Evolutionary conservation across 2,329 filamentous ascomycete genomes (phyloP).

Genomic region (Aspergillus sp.): DNA sequence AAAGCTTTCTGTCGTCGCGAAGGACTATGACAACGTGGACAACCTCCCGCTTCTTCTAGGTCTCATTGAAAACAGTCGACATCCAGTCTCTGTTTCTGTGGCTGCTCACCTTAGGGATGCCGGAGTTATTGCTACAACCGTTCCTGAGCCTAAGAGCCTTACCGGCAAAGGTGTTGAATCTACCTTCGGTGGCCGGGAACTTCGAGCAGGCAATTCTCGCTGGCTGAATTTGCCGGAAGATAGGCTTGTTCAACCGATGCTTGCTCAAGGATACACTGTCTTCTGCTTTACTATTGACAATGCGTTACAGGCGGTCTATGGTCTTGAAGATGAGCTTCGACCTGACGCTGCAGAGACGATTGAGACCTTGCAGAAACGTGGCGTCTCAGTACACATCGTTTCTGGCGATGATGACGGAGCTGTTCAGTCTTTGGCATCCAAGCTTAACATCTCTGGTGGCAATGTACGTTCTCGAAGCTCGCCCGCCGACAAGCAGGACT

Average conservation of each 20-base stretch:
- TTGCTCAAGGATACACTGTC: slow-evolving; percentile 48
- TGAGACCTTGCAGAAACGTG: slow-evolving; percentile 48
- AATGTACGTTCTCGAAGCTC: slow-evolving; percentile 49
- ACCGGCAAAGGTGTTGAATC: slow-evolving; percentile 34
- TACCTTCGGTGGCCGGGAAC: slow-evolving; percentile 5
- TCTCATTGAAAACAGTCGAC: slow-evolving; percentile 46
- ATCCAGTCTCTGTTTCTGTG: slow-evolving; percentile 55
- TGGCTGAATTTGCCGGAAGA: slow-evolving; percentile 38
- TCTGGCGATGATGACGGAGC: slow-evolving; percentile 57
- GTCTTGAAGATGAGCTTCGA: slow-evolving; percentile 50
- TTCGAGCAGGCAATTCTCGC: slow-evolving; percentile 31
- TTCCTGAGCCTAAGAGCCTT: slow-evolving; percentile 26
- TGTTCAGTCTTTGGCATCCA: slow-evolving; percentile 48
- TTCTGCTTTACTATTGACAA: slow-evolving; percentile 58
- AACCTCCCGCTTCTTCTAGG: slow-evolving; percentile 33
- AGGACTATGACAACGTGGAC: slow-evolving; percentile 4
- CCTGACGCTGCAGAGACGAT: slow-evolving; percentile 54
- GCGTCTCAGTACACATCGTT: slow-evolving; percentile 55
- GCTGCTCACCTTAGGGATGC: slow-evolving; percentile 40
- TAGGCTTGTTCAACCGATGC: slow-evolving; percentile 32
- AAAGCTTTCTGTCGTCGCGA: slow-evolving; percentile 42
- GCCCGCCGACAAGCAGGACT: slow-evolving; percentile 56
- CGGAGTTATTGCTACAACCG: slow-evolving; percentile 10
- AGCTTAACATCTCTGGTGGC: slow-evolving; percentile 37
- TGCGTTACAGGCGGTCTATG: slow-evolving; percentile 49